A percentile compares a stretch with the other conserved stretches of the same genome.
Evolutionary conservation across 768 basidiomycete genomes (phyloP).

Genomic region (Pleurotus pulmonarius): DNA sequence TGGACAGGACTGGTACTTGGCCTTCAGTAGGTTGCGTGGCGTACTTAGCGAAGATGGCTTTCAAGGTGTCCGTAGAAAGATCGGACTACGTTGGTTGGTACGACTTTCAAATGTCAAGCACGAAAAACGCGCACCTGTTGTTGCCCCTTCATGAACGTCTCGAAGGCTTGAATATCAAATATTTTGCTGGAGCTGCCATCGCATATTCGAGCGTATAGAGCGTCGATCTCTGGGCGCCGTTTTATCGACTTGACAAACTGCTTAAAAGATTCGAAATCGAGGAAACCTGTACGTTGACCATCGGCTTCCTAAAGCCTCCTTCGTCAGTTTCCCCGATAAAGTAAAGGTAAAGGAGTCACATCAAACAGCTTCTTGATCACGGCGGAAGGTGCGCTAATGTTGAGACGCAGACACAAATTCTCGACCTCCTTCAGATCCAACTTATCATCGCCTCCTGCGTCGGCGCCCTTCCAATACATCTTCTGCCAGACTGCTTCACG

Average conservation of each 20-base stretch:
- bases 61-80: constrained; percentile 27
- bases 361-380: constrained; percentile 57
- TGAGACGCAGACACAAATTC: constrained; percentile 64
- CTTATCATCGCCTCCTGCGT: constrained; percentile 55
- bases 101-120: not conserved
- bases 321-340: not conserved
- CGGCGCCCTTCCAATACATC: constrained; percentile 8
- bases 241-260: constrained; percentile 80
- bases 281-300: constrained; percentile 43
- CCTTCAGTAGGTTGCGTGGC: constrained; percentile 11
- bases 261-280: constrained; percentile 79
- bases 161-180: constrained; percentile 38
- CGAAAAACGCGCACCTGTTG: constrained; percentile 31
- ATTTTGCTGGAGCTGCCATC: constrained; percentile 23
- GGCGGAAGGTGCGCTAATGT: constrained; percentile 50
- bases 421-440: constrained; percentile 71
- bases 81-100: constrained; percentile 23
- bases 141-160: constrained; percentile 37
- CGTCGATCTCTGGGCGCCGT: constrained; percentile 73
- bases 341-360: constrained; percentile 26
- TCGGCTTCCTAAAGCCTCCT: constrained; percentile 58
- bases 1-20: constrained; percentile 30
- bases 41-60: constrained; percentile 33
- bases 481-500: constrained; percentile 6
- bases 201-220: constrained; percentile 44